These are phyloP conservation scores for Cyclospora cayetanensis DNA, from an alignment of 169 alveolate genomes.

Conservation along the genomic window DNA sequence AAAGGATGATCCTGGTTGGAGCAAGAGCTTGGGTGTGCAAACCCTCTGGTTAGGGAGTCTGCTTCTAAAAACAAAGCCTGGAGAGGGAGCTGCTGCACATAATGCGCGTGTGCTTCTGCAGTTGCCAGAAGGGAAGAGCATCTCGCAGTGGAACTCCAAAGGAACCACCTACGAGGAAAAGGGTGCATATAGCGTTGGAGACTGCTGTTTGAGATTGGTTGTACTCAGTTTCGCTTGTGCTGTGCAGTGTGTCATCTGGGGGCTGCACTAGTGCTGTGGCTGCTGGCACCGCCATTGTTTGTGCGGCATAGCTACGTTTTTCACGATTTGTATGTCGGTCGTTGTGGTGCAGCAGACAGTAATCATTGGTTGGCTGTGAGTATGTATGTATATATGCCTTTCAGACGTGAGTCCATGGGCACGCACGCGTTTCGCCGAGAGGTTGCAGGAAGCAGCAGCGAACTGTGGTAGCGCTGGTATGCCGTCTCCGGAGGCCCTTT, in stretches of 20 bases:
- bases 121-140: background rate
- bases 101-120: background rate
- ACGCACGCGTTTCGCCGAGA: conserved; percentile 12
- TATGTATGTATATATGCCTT: background rate
- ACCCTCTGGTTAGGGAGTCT: too few species aligned
- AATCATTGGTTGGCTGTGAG: background rate
- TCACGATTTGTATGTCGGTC: background rate
- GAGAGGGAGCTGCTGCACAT: background rate
- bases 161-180: conserved; percentile 82
- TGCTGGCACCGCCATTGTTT: background rate
- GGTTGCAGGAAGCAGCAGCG: conserved; percentile 13
- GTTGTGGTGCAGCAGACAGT: background rate
- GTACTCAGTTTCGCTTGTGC: background rate
- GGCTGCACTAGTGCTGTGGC: background rate
- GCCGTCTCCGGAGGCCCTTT: background rate
- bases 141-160: conserved; percentile 78
- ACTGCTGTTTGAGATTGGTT: background rate
- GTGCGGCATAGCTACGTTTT: too few species aligned
- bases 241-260: background rate
- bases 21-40: too few species aligned
- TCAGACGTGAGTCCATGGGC: conserved; percentile 63
- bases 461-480: background rate
- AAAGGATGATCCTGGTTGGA: too few species aligned
- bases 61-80: too few species aligned
- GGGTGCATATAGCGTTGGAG: conserved; percentile 45